These are phyloP conservation scores for Metschnikowia hibisci DNA, from an alignment of 805 yeast genomes.

Conservation along the genomic window DNA sequence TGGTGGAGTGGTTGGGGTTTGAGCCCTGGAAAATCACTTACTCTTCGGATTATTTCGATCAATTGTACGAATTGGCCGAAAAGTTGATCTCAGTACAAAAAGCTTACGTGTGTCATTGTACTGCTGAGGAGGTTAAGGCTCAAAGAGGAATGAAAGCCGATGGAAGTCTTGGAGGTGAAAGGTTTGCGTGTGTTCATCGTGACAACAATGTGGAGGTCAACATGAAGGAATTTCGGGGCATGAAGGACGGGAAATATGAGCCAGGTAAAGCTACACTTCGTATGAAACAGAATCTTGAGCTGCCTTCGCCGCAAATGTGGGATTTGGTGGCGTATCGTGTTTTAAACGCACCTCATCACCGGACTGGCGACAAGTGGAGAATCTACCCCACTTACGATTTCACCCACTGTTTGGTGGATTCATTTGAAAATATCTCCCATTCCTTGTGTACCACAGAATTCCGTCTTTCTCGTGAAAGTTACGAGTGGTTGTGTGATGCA, in stretches of 20 bases:
- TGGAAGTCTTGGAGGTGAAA: slow-evolving; percentile 91
- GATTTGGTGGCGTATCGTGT: slow-evolving; percentile 97
- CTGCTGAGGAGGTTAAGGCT: slow-evolving; percentile 83
- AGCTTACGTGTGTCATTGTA: slow-evolving; percentile 92
- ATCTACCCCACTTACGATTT: slow-evolving; percentile 98
- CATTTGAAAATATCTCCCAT: slow-evolving; percentile 92
- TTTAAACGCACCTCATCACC: slow-evolving; percentile 85
- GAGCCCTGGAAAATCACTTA: slow-evolving; percentile 92
- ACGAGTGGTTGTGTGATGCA: slow-evolving; percentile 97
- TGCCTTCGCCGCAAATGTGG: slow-evolving; percentile 99
- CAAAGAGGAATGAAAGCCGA: slow-evolving; percentile 89
- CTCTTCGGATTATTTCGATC: slow-evolving; percentile 92
- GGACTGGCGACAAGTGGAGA: slow-evolving; percentile 97
- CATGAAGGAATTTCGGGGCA: slow-evolving; percentile 75
- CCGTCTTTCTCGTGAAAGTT: slow-evolving; percentile 84
- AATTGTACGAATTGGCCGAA: slow-evolving; percentile 86
- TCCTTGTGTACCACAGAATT: slow-evolving; percentile 96
- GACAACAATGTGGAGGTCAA: slow-evolving; percentile 67
- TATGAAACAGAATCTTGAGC: slow-evolving; percentile 89
- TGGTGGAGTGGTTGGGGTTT: slow-evolving; percentile 93
- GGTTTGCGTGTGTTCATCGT: slow-evolving; percentile 80
- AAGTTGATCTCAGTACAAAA: slow-evolving; percentile 61
- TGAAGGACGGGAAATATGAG: slow-evolving; percentile 84
- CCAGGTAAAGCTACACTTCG: slow-evolving; percentile 93
- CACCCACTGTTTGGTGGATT: slow-evolving; percentile 98